phyloP scores from a whole-genome alignment of 2,329 filamentous ascomycete species.

The Knoxdaviesia capensis region DNA sequence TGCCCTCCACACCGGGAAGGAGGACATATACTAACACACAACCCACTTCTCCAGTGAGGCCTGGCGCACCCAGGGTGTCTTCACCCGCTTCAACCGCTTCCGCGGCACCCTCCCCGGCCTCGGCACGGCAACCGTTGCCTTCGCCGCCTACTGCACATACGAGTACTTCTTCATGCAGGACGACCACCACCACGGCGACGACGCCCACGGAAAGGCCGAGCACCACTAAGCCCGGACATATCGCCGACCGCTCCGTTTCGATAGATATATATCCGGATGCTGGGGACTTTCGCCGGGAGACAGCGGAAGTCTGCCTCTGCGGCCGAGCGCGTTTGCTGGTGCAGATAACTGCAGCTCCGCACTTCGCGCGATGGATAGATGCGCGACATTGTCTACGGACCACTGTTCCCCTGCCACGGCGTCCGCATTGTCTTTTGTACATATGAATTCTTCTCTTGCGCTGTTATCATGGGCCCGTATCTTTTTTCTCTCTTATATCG shows the following conservation, averaged over 20 bases:
- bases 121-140: conserved; percentile 81
- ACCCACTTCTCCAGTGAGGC: conserved; percentile 44
- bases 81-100: conserved; percentile 79
- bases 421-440: too few species aligned
- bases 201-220: conserved; percentile 25
- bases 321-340: too few species aligned
- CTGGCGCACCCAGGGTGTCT: conserved; percentile 83
- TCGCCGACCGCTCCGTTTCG: conserved; percentile 3
- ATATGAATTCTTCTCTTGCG: too few species aligned
- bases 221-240: conserved; percentile 27
- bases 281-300: background rate
- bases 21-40: conserved; percentile 2
- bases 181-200: conserved; percentile 35
- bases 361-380: too few species aligned
- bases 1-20: too few species aligned
- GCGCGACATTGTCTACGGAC: too few species aligned
- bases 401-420: too few species aligned
- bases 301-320: background rate
- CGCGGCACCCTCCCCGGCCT: conserved; percentile 72
- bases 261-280: conserved; percentile 17
- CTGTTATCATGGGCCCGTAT: too few species aligned
- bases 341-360: too few species aligned
- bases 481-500: too few species aligned
- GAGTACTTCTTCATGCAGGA: conserved; percentile 75
- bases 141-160: conserved; percentile 72